phyloP scores from a whole-genome alignment of 208 protist genomes.

The Porcisia hertigi region DNA sequence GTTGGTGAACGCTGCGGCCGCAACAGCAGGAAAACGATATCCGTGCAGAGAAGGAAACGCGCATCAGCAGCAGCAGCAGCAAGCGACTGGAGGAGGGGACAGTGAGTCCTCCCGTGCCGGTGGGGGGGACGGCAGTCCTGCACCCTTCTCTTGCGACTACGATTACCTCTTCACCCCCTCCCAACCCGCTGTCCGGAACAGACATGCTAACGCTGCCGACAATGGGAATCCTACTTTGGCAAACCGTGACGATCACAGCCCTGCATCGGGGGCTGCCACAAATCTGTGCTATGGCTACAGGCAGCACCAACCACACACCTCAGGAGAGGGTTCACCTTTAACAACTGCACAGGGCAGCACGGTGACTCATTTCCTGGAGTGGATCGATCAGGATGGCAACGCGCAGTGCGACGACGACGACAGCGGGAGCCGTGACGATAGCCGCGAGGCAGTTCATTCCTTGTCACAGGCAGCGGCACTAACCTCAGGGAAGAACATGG shows the following conservation, averaged over 20 bases:
- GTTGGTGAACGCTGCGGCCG: slow-evolving; percentile 24
- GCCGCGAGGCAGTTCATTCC: background rate
- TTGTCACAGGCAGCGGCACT: background rate
- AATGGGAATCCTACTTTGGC: background rate
- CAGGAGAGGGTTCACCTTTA: background rate
- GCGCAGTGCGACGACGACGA: background rate
- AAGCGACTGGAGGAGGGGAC: background rate
- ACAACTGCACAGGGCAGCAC: too few species aligned
- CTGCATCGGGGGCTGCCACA: background rate
- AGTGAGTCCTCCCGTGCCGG: background rate
- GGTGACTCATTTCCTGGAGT: background rate
- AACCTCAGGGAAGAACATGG: background rate
- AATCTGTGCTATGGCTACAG: background rate
- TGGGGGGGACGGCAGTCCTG: background rate
- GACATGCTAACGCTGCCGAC: background rate
- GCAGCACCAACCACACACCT: background rate
- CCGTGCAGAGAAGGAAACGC: background rate
- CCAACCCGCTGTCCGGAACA: slow-evolving; percentile 6
- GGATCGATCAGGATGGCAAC: background rate
- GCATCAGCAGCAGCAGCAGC: background rate
- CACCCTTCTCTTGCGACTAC: slow-evolving; percentile 1
- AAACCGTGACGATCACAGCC: background rate
- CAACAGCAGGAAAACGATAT: background rate
- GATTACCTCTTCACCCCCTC: slow-evolving; percentile 26
- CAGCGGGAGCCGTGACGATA: background rate